phyloP scores from a whole-genome alignment of 441 rosid species.

The Populus tomentosa region DNA sequence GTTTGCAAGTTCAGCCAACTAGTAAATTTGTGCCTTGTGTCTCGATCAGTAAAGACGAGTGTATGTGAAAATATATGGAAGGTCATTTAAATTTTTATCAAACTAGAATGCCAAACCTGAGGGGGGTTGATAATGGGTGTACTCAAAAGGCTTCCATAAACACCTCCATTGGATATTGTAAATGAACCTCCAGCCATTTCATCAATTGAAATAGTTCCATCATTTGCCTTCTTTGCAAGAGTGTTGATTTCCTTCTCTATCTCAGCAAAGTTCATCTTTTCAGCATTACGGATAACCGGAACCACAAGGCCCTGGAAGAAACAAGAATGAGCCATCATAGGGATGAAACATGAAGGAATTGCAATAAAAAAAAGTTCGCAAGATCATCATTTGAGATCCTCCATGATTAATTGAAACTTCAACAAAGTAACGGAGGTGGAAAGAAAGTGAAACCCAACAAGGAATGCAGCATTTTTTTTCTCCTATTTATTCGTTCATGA shows the following conservation, averaged over 20 bases:
- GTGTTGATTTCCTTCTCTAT: slow-evolving; percentile 85
- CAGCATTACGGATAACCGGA: slow-evolving; percentile 90
- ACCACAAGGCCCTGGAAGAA: slow-evolving; percentile 81
- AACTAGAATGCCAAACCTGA: slow-evolving; percentile 50
- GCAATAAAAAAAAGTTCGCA: no score
- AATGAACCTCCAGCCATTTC: slow-evolving; percentile 99
- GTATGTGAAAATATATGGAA: neutral
- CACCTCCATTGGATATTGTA: slow-evolving; percentile 96
- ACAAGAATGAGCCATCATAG: neutral
- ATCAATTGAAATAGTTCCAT: slow-evolving; percentile 87
- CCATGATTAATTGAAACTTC: neutral
- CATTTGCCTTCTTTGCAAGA: slow-evolving; percentile 89
- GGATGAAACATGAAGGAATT: no score
- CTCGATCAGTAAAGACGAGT: neutral
- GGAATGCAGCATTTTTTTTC: no score
- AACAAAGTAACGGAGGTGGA: neutral
- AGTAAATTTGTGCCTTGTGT: no score
- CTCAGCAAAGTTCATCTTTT: slow-evolving; percentile 81
- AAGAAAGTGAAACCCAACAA: neutral
- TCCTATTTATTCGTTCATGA: neutral
- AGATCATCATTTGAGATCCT: neutral
- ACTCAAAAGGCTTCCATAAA: slow-evolving; percentile 94
- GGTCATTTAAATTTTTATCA: neutral
- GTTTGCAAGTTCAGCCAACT: no score
- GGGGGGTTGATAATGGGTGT: slow-evolving; percentile 99